phyloP scores from a whole-genome alignment of 176 grass and related monocot genomes.

The Bolboschoenus planiculmis region DNA sequence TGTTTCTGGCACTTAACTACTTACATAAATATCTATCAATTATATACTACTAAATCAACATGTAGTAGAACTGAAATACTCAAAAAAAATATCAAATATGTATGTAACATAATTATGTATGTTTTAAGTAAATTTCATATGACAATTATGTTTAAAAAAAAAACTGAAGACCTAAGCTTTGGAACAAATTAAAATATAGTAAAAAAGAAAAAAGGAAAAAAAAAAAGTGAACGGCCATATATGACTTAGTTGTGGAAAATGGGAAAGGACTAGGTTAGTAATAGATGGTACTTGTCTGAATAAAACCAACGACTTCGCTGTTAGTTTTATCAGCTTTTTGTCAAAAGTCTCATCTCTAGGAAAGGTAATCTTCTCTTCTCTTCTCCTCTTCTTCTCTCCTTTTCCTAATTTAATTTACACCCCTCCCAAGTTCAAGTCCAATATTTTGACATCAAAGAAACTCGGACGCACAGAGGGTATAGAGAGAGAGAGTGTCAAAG shows the following conservation, averaged over 20 bases:
- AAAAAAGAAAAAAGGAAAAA: too few relatives aligned
- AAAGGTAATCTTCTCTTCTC: background rate
- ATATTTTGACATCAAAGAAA: slow-evolving; percentile 9
- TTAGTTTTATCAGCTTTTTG: slow-evolving; percentile 2
- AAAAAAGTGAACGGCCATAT: background rate
- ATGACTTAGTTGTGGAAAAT: background rate
- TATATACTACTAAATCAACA: background rate
- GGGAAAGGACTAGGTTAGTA: slow-evolving; percentile 11
- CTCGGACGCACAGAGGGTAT: background rate
- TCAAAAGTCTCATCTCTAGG: slow-evolving; percentile 9
- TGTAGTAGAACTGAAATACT: too few relatives aligned
- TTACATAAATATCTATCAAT: background rate
- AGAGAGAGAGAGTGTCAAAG: slow-evolving; percentile 3
- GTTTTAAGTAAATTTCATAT: background rate
- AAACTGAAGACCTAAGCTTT: too few relatives aligned
- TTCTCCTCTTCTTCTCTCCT: background rate
- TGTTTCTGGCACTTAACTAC: background rate
- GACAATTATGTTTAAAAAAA: background rate
- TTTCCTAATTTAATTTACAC: background rate
- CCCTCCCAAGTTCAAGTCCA: background rate
- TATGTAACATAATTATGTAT: too few relatives aligned
- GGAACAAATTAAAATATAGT: too few relatives aligned
- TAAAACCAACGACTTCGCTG: slow-evolving; percentile 12
- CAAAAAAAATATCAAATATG: too few relatives aligned
- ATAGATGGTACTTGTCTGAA: background rate